phyloP scores from a whole-genome alignment of 1,284 basidiomycete species.

The Ceratobasidium theobromae region DNA sequence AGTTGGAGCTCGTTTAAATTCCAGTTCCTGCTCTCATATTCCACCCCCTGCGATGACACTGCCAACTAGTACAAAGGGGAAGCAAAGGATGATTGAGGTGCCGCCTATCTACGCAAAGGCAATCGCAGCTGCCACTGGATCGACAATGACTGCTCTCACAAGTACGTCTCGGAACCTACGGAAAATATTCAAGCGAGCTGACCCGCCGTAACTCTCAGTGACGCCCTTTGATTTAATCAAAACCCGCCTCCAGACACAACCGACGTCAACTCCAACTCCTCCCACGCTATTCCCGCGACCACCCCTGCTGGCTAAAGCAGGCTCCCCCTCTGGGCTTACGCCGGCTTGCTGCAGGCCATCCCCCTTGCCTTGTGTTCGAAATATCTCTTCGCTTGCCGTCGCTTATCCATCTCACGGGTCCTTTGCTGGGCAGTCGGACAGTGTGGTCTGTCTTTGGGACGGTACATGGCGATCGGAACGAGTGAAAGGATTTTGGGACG shows the following conservation, averaged over 20 bases:
- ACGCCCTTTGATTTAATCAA: conserved; percentile 94
- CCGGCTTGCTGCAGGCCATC: conserved; percentile 66
- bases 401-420: conserved; percentile 29
- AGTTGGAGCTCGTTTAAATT: conserved; percentile 13
- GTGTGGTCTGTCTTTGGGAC: conserved; percentile 75
- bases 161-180: conserved; percentile 53
- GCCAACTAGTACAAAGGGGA: conserved; percentile 16
- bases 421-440: conserved; percentile 45
- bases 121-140: conserved; percentile 76
- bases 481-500: conserved; percentile 79
- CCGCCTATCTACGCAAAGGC: conserved; percentile 70
- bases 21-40: background rate
- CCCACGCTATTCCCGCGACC: conserved; percentile 54
- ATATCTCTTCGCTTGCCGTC: conserved; percentile 55
- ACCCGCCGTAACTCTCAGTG: conserved; percentile 55
- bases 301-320: conserved; percentile 45
- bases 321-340: conserved; percentile 5
- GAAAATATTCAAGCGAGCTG: background rate
- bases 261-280: conserved; percentile 45
- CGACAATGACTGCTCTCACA: conserved; percentile 78
- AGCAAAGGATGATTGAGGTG: conserved; percentile 23
- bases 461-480: conserved; percentile 62
- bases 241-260: conserved; percentile 86
- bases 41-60: background rate
- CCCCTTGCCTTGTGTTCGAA: conserved; percentile 62